phyloP scores from a whole-genome alignment of 2,329 filamentous ascomycete species.

The Zymoseptoria crescenta region DNA sequence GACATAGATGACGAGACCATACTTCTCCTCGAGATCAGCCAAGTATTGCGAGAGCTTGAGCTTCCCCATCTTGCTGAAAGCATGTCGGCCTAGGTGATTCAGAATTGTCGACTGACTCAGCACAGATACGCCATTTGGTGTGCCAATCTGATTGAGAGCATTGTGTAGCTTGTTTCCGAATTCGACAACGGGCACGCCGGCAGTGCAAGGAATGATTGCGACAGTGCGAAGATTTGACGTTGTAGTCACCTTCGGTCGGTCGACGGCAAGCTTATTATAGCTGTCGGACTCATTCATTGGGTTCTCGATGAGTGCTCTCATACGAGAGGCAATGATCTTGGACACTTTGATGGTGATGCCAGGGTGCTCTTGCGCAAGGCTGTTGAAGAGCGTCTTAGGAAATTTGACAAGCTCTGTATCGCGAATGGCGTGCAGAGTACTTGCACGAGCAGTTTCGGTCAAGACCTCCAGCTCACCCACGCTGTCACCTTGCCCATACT shows the following conservation, averaged over 20 bases:
- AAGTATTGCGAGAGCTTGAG: constrained; percentile 92
- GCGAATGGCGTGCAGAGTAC: constrained; percentile 88
- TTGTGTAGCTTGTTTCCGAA: constrained; percentile 85
- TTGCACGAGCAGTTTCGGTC: constrained; percentile 85
- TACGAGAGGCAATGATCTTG: constrained; percentile 92
- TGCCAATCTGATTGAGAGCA: constrained; percentile 81
- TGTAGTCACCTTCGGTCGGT: constrained; percentile 63
- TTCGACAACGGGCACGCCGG: constrained; percentile 87
- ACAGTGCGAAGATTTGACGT: constrained; percentile 90
- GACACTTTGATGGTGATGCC: constrained; percentile 99
- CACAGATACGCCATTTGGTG: constrained; percentile 80
- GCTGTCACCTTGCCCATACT: constrained; percentile 95
- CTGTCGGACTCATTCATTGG: constrained; percentile 51
- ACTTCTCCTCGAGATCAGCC: constrained; percentile 94
- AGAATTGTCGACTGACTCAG: constrained; percentile 90
- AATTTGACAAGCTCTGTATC: constrained; percentile 96
- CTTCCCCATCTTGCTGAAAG: constrained; percentile 96
- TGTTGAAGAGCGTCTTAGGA: constrained; percentile 93
- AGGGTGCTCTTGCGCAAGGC: constrained; percentile 89
- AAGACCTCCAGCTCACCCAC: constrained; percentile 95
- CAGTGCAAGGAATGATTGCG: constrained; percentile 80
- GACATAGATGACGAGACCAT: constrained; percentile 88
- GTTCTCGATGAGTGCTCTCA: constrained; percentile 81
- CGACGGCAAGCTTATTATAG: constrained; percentile 36
- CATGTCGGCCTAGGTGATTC: constrained; percentile 89